Base-by-base conservation (phyloP, 2,329 filamentous ascomycete species). In the Hymenoscyphus scutula region DNA sequence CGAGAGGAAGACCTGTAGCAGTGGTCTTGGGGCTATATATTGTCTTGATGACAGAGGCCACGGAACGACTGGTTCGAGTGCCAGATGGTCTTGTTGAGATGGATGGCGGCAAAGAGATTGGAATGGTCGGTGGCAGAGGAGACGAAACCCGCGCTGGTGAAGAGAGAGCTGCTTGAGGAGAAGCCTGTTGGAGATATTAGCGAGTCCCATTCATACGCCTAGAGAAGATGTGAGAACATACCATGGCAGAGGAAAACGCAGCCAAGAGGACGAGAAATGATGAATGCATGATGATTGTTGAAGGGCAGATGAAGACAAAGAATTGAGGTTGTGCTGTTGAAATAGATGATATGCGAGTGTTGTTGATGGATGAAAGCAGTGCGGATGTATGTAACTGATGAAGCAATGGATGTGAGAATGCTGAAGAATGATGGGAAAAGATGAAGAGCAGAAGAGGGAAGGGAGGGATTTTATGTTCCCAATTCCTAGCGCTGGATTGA, bases 251-350 rank as follows among this genome's bases (percentile, higher is more conserved):
- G n/a, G n/a, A 19, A 27, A 37, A 19, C 15, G 23, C 23, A 25
- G 55, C 55, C 32, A 57, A 15, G 19, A 41, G 32, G 17, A 57
- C 55, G 23, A 38, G 55, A 27, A 27, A 25, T 27, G 30, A 45
- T 38, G 55, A 57, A 27, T 57, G 55, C 55, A 57, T 57, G 55
- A 27, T 27, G 55, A 57, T 29, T 23, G 32, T 27, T 15, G 11
- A 29, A 25, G 55, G 41, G 55, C 32, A 38, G 15, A n/a, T 38
- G 19, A 19, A 19, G 25, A 23, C 32, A 23, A 27, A 25, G 32
- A 57, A 57, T 25, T 23, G 55, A 57, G n/a, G 32, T 25, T 54
- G 29, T 54, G 53, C 29, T 3, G 54, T 56, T 56, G 54, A 56
- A 15, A 32, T 56, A 13, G 54, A 56, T 56, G 54, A 37, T 34